Conservation (phyloP, 2,329 filamentous ascomycete genomes). For the Ceratocystiopsis minuta region DNA sequence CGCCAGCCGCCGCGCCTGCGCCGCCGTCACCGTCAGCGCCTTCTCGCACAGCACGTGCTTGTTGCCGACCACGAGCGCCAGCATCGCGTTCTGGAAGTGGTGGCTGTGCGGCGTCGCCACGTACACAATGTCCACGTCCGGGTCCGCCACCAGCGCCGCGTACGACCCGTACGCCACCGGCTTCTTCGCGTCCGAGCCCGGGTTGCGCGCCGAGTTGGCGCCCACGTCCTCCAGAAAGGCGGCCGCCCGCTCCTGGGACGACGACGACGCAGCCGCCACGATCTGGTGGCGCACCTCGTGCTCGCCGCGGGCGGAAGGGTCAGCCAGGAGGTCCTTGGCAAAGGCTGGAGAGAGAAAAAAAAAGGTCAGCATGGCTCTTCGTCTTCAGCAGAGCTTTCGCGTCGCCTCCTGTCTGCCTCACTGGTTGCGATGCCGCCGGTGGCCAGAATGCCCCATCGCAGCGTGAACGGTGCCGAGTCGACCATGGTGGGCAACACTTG, state of each 20-base stretch:
- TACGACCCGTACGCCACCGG: conserved; percentile 63
- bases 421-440: conserved; percentile 41
- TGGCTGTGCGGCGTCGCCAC: conserved; percentile 83
- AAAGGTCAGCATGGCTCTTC: too few relatives aligned
- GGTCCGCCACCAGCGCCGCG: conserved; percentile 59
- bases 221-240: conserved; percentile 55
- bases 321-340: conserved; percentile 59
- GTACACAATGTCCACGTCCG: conserved; percentile 71
- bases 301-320: conserved; percentile 51
- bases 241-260: conserved; percentile 48
- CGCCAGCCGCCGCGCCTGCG: conserved; percentile 37
- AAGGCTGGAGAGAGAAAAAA: conserved; percentile 41
- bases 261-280: conserved; percentile 64
- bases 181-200: conserved; percentile 55
- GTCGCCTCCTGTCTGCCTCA: conserved; percentile 15
- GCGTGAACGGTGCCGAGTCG: conserved; percentile 21
- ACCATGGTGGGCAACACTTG: conserved; percentile 9
- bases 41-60: conserved; percentile 89
- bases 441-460: conserved; percentile 44
- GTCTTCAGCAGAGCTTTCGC: too few relatives aligned
- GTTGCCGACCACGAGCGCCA: conserved; percentile 54
- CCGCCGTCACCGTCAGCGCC: conserved; percentile 68
- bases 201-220: conserved; percentile 50
- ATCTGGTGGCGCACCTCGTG: conserved; percentile 60
- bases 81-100: conserved; percentile 79